A percentile compares a stretch with the other conserved stretches of the same genome.
phyloP scores from a whole-genome alignment of 148 eudicot species.

The Amaranthus cruentus region DNA sequence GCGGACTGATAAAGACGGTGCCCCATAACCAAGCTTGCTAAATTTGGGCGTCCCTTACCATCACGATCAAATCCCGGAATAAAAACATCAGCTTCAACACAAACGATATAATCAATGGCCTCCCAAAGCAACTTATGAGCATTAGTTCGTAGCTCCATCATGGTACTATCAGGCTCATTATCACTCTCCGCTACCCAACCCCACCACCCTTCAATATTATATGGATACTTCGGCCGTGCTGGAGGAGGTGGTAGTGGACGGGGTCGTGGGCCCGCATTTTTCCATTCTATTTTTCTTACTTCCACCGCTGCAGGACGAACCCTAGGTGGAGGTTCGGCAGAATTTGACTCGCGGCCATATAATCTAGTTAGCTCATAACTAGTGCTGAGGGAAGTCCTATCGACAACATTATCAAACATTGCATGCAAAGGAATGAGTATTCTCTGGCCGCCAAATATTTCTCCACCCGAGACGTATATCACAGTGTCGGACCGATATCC shows the following conservation, averaged over 20 bases:
- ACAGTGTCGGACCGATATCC: constrained; percentile 83
- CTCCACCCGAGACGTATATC: constrained; percentile 86
- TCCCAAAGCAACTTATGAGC: constrained; percentile 95
- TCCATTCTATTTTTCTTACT: constrained; percentile 56
- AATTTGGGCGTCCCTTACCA: constrained; percentile 81
- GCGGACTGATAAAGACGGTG: constrained; percentile 76
- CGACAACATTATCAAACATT: constrained; percentile 90
- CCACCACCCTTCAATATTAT: constrained; percentile 99
- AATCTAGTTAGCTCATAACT: constrained; percentile 55
- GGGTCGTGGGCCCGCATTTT: constrained; percentile 72
- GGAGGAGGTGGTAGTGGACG: constrained; percentile 95
- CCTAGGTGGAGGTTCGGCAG: constrained; percentile 39
- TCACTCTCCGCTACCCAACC: constrained; percentile 99
- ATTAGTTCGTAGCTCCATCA: constrained; percentile 80
- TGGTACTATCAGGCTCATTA: constrained; percentile 89
- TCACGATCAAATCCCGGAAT: constrained; percentile 86
- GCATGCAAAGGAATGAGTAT: constrained; percentile 76
- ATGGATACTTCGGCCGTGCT: constrained; percentile 57
- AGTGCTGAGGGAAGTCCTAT: constrained; percentile 69
- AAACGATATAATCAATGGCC: constrained; percentile 73
- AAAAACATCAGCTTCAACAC: constrained; percentile 79
- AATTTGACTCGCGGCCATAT: constrained; percentile 69
- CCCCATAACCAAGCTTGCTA: constrained; percentile 89
- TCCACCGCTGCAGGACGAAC: constrained; percentile 36
- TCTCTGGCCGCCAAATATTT: constrained; percentile 91